Base-by-base conservation (phyloP, 2,329 filamentous ascomycete genomes). In the Ophiostoma piceae region DNA sequence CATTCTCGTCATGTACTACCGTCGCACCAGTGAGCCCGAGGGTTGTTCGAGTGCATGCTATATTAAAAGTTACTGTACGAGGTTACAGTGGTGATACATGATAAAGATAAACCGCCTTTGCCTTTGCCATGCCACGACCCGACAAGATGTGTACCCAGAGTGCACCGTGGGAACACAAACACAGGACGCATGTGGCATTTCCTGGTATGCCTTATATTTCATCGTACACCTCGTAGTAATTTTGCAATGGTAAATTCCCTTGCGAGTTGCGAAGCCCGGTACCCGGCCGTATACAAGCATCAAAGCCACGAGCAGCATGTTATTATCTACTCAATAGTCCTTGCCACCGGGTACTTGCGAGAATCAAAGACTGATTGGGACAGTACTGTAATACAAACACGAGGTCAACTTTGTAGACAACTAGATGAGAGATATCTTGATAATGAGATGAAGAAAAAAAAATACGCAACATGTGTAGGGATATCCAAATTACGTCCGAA, bases 301-400 rank as follows among this genome's bases (percentile, higher is more conserved):
- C 26, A 35, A 64, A 35, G 60, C 60, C 60, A 37, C 60, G 60
- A 64, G 29, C 19, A 29, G 14, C 8, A 47, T 47, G 19, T 47
- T 47, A 47, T 16, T 8, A 32, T 22, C 32, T 37, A n/a, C 19
- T 6, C 3, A 8, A n/a, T 29, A n/a, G 39, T 11, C 60, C 60
- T 39, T 64, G 60, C 5, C 8, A 29, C 16, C 60, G 60, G 60
- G 60, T 64, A 64, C 60, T 35, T 64, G 60, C 60, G 32, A 64
- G 29, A 39, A 64, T 9, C 4, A 35, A 64, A 37, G 11, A 64
- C n/a, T 37, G 60, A 64, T 37, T 19, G 29, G 37, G 32, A 37
- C 32, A 39, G 3, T 29, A 64, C 12, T 22, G 22, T 26, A 22
- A 64, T 64, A 64, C 29, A 32, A 62, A 62, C 26, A 62, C 57